Base-by-base conservation (phyloP, 2,329 filamentous ascomycete genomes). In the Penicillium sumatraense region DNA sequence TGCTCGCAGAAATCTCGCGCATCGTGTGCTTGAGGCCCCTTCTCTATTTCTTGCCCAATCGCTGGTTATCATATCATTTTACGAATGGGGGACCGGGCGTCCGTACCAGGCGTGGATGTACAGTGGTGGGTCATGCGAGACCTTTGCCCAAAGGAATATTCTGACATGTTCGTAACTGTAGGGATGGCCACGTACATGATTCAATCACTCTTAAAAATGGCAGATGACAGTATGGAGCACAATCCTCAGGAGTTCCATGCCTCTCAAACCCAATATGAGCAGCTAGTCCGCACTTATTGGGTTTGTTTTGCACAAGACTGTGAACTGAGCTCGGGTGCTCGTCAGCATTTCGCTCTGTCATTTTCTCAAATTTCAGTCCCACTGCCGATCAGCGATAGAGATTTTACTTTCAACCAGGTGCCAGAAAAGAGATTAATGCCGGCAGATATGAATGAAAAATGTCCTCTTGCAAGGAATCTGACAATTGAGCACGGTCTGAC, bases 171-270 rank as follows among this genome's bases (percentile, higher is more conserved):
- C n/a, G 65, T 26, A 35, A 16, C 3, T 18, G 6, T 23, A 73
- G 70, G 71, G 14, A 74, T 74, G 71, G 71, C 71, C 5, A 74
- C 71, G 0, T 74, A 74, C 36, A 74, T 74, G 71, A 72, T 74
- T 13, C 71, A 74, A 49, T 72, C 69, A 1, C 62, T 74, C 14
- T 53, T 74, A 3, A 72, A 72, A 41, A 74, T 66, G 38, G 68
- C 71, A 11, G 71, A 74, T 35, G 71, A 74, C 18, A 72, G 67
- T 24, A 73, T 73, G 70, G 71, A 74, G 23, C 64, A 73, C 33
- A 68, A 62, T 20, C 69, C 70, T 3, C 66, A 72, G 3, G 69
- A 72, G 21, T 72, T 72, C 10, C 62, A 70, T 13, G 64, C 68
- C 20, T 68, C 65, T 2, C 64, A 66, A 47, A 72, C 63, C 4